Conservation (phyloP, 345 rosid species). For the Salix koriyanagi region DNA sequence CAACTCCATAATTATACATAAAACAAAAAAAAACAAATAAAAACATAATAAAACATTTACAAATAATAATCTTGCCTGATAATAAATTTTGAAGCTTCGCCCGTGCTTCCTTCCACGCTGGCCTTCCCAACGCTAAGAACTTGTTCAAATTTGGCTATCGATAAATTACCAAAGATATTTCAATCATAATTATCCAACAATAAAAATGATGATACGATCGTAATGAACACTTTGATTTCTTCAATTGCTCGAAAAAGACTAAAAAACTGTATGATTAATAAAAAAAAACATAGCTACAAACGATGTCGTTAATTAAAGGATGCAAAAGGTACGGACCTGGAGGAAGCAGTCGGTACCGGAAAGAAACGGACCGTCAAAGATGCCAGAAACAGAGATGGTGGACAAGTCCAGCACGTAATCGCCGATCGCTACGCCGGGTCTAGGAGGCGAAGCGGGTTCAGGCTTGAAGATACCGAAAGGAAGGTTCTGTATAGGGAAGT, state of each 20-base stretch:
- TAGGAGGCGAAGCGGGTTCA: conserved; percentile 40
- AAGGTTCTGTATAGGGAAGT: conserved; percentile 94
- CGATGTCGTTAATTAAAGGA: not conserved
- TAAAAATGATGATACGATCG: too few relatives aligned
- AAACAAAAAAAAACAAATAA: not conserved
- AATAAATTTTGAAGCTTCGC: conserved; percentile 68
- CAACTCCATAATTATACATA: not conserved
- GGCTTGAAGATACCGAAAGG: conserved; percentile 86
- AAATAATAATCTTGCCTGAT: conserved; percentile 46
- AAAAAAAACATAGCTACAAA: not conserved
- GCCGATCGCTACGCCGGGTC: conserved; percentile 83
- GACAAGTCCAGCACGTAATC: conserved; percentile 76
- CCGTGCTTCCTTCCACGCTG: conserved; percentile 98
- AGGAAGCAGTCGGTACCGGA: conserved; percentile 69
- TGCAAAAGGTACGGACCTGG: conserved; percentile 43
- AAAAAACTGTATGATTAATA: too few relatives aligned
- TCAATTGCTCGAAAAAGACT: not conserved
- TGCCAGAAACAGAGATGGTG: conserved; percentile 65
- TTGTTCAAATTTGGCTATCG: conserved; percentile 75
- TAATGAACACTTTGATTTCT: too few relatives aligned
- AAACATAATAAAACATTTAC: not conserved
- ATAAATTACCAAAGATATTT: not conserved
- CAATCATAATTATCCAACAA: too few relatives aligned
- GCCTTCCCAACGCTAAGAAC: conserved; percentile 76
- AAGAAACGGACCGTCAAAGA: conserved; percentile 67